Evolutionary conservation across 225 moss, liverwort and hornwort genomes (phyloP).

Genomic region (Marchantia paleacea): DNA sequence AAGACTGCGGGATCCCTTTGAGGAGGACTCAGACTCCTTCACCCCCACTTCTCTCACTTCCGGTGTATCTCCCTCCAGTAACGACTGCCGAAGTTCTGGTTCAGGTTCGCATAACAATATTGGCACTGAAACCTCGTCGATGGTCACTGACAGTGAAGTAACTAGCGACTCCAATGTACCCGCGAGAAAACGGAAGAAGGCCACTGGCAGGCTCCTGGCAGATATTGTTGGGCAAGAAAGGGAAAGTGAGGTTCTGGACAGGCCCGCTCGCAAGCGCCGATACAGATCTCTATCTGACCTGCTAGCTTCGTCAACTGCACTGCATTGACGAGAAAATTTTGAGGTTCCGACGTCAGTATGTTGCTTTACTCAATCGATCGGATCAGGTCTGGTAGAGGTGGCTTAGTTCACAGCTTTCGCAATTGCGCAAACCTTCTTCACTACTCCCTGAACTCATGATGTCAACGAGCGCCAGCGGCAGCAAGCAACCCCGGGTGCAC

Average conservation of each 20-base stretch:
- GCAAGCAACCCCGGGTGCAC: not conserved
- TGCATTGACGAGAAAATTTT: not conserved
- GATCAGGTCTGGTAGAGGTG: not conserved
- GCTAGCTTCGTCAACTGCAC: not conserved
- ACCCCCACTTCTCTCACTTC: constrained; percentile 11
- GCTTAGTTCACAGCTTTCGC: not conserved
- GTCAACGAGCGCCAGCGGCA: not conserved
- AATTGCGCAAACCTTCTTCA: not conserved
- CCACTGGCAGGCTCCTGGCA: constrained; percentile 1
- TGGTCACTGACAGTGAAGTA: constrained; percentile 20
- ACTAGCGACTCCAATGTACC: constrained; percentile 2
- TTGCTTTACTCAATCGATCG: not conserved
- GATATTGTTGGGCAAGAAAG: constrained; percentile 23
- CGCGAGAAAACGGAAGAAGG: constrained; percentile 8
- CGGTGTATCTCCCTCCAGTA: constrained; percentile 9
- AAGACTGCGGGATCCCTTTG: not conserved
- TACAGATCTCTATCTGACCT: constrained; percentile 29
- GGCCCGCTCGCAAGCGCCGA: constrained; percentile 29
- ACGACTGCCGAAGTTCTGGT: not conserved
- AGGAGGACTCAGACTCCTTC: constrained; percentile 17
- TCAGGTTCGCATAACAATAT: constrained; percentile 4
- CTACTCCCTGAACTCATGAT: not conserved
- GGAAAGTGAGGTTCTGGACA: constrained; percentile 20
- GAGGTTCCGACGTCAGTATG: not conserved
- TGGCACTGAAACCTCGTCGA: constrained; percentile 9